Percentiles rank a stretch among this genome's conserved stretches.
Conservation (phyloP, 2,329 filamentous ascomycete genomes). For the Fusarium staphyleae region DNA sequence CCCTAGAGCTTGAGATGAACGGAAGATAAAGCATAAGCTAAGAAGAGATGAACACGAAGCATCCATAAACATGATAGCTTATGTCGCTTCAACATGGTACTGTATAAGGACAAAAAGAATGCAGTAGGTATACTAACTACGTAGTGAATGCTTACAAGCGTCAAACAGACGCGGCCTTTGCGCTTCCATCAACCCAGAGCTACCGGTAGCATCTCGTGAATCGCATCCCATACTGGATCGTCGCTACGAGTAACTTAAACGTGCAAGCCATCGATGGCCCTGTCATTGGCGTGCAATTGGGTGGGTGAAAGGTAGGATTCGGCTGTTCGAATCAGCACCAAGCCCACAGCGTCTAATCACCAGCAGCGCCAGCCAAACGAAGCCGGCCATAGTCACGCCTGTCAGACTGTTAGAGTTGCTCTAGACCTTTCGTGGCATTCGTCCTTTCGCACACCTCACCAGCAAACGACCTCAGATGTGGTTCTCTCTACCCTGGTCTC, state of each 20-base stretch:
- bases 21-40: not conserved
- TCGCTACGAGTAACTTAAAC: conserved; percentile 25
- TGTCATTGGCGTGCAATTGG: conserved; percentile 23
- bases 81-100: not conserved
- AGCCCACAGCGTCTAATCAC: conserved; percentile 12
- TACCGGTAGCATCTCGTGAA: not conserved
- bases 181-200: not conserved
- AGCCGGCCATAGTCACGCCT: conserved; percentile 6
- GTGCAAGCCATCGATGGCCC: conserved; percentile 15
- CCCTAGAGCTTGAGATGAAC: no score
- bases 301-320: conserved; percentile 13
- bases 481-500: not conserved
- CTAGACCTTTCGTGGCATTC: conserved; percentile 10
- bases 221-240: conserved; percentile 11
- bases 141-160: conserved; percentile 5
- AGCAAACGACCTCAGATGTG: not conserved
- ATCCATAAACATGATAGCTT: not conserved
- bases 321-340: conserved; percentile 19
- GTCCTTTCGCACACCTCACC: conserved; percentile 3
- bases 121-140: no score
- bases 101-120: conserved; percentile 13
- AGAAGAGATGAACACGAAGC: not conserved
- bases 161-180: not conserved
- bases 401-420: conserved; percentile 1
- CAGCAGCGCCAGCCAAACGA: conserved; percentile 8